Percentiles rank a stretch among this genome's conserved stretches.
phyloP scores from a whole-genome alignment of 2,329 filamentous ascomycete species.

The Pestalotiopsis sp. region DNA sequence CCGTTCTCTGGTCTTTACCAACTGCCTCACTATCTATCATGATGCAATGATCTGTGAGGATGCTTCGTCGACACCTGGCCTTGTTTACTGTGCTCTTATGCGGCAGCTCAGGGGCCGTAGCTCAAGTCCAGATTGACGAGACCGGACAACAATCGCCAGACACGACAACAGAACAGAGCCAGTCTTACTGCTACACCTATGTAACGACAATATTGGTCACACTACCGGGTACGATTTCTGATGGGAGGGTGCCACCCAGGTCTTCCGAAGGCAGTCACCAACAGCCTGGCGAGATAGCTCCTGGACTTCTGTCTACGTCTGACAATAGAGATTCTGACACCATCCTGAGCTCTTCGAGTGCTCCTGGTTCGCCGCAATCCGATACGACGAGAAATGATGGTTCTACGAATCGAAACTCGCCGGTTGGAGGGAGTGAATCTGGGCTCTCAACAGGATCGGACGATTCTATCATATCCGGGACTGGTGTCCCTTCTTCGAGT shows the following conservation, averaged over 20 bases:
- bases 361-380: neutral
- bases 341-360: neutral
- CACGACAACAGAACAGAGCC: neutral
- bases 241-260: neutral
- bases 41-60: neutral
- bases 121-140: neutral
- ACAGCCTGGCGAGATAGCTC: neutral
- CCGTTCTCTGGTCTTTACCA: neutral
- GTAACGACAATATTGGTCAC: slow-evolving; percentile 12
- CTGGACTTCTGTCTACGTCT: neutral
- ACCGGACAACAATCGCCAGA: neutral
- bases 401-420: neutral
- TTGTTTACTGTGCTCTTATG: neutral
- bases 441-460: neutral
- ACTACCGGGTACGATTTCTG: neutral
- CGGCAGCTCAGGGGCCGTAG: neutral
- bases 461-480: neutral
- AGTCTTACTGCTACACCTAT: slow-evolving; percentile 13
- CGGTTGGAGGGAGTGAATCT: neutral
- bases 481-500: neutral
- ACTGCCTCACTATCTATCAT: neutral
- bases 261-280: neutral
- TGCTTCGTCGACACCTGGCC: neutral
- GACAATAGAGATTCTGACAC: neutral
- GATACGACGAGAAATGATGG: neutral